Percentiles rank a stretch among this genome's conserved stretches.
Conservation (phyloP, 257 asterid species). For the Ilex aquifolium region DNA sequence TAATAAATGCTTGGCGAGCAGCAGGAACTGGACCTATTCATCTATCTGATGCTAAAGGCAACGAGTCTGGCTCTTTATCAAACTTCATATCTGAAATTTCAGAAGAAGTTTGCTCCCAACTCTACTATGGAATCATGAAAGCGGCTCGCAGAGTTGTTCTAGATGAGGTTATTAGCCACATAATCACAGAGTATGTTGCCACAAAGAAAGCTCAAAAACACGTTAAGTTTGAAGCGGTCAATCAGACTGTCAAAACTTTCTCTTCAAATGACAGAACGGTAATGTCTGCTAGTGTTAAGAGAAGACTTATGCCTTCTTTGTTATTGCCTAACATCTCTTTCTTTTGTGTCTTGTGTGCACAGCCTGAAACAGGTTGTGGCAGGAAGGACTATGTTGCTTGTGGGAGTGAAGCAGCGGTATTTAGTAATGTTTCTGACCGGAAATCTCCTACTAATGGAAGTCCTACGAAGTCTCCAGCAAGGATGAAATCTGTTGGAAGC, state of each 20-base stretch:
- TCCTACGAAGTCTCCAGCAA: conserved; percentile 27
- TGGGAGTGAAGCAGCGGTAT: conserved; percentile 32
- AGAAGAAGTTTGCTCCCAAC: conserved; percentile 72
- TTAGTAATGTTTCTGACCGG: conserved; percentile 17
- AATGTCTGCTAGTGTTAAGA: conserved; percentile 12
- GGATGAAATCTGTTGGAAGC: conserved; percentile 63
- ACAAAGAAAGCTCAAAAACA: conserved; percentile 43
- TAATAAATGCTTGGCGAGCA: conserved; percentile 50
- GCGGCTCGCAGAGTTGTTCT: conserved; percentile 77
- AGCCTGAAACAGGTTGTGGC: conserved; percentile 35
- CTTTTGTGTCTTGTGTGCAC: conserved; percentile 25
- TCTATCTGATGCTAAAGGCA: conserved; percentile 27
- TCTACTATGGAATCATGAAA: conserved; percentile 73
- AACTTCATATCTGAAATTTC: conserved; percentile 55
- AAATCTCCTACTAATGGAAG: conserved; percentile 23
- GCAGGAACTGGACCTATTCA: conserved; percentile 31
- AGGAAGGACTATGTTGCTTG: conserved; percentile 23
- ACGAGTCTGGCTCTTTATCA: conserved; percentile 25
- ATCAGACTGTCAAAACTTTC: conserved; percentile 26
- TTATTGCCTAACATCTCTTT: conserved; percentile 1
- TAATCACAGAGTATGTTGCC: conserved; percentile 57
- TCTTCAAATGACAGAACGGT: conserved; percentile 35
- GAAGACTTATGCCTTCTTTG: conserved; percentile 6
- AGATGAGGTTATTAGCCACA: conserved; percentile 73
- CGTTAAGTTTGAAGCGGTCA: conserved; percentile 28